Evolutionary conservation across 2,329 filamentous ascomycete genomes (phyloP).

Genomic region (Sclerotinia minor): DNA sequence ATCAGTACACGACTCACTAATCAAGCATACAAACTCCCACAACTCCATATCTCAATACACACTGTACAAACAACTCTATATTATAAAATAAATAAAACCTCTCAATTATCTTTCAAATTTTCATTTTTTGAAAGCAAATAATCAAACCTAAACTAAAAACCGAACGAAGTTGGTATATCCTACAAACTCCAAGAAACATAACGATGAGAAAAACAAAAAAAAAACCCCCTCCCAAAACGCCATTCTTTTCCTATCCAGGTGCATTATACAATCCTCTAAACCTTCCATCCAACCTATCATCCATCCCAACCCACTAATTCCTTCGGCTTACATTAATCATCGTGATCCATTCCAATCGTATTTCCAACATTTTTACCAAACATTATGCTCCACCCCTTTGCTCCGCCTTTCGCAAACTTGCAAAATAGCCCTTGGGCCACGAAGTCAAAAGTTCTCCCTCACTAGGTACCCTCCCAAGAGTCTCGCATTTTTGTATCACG

Average conservation of each 20-base stretch:
- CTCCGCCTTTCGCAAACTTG: constrained; percentile 49
- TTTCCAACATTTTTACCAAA: background rate
- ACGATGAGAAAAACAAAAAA: constrained; percentile 1
- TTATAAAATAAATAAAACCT: background rate
- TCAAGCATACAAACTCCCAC: background rate
- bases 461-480: constrained; percentile 52
- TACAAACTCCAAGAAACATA: constrained; percentile 14
- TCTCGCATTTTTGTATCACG: constrained; percentile 59
- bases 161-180: constrained; percentile 17
- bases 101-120: background rate
- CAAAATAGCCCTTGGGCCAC: constrained; percentile 64
- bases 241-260: constrained; percentile 4
- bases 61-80: background rate
- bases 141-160: background rate
- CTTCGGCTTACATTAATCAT: background rate
- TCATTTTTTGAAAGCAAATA: background rate
- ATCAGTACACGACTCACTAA: too few species aligned
- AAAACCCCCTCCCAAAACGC: constrained; percentile 7
- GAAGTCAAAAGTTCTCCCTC: constrained; percentile 56
- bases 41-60: background rate
- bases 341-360: constrained; percentile 10
- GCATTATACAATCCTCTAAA: constrained; percentile 11
- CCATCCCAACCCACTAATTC: background rate
- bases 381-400: constrained; percentile 21
- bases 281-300: background rate